Conservation (phyloP, 768 basidiomycete species). For the Pluteus cervinus region DNA sequence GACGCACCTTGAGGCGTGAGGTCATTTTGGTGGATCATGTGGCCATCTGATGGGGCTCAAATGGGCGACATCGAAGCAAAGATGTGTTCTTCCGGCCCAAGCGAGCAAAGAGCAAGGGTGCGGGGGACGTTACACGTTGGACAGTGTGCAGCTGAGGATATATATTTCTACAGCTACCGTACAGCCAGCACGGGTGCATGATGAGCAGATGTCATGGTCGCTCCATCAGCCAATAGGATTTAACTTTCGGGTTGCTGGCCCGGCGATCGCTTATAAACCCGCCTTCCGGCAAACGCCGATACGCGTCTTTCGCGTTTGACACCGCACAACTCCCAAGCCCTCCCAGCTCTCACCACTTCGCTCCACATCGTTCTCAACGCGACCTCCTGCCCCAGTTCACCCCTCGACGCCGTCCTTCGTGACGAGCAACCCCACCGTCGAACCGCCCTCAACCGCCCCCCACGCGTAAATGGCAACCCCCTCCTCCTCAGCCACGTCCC, state of each 20-base stretch:
- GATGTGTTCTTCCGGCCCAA: too few species aligned
- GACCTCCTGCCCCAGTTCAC: slow-evolving; percentile 15
- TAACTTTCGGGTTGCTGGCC: too few species aligned
- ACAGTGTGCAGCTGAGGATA: too few species aligned
- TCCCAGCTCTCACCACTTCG: slow-evolving; percentile 21
- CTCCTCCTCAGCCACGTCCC: slow-evolving; percentile 76
- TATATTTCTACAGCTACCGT: too few species aligned
- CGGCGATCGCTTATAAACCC: slow-evolving; percentile 28
- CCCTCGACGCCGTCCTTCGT: slow-evolving; percentile 20
- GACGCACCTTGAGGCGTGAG: slow-evolving; percentile 9
- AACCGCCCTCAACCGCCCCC: slow-evolving; percentile 10
- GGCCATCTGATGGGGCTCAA: too few species aligned
- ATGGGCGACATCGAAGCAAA: too few species aligned
- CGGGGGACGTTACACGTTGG: too few species aligned
- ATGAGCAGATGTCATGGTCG: too few species aligned
- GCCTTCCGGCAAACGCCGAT: slow-evolving; percentile 44
- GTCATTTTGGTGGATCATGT: slow-evolving; percentile 27
- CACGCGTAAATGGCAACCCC: slow-evolving; percentile 69
- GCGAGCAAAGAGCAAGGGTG: too few species aligned
- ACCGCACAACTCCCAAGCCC: slow-evolving; percentile 24
- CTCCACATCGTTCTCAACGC: slow-evolving; percentile 21
- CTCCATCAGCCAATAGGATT: too few species aligned
- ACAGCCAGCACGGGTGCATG: too few species aligned
- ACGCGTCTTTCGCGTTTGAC: slow-evolving; percentile 50
- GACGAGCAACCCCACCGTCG: slow-evolving; percentile 22